Base-by-base conservation (phyloP, 2,329 filamentous ascomycete genomes). In the Dactylonectria estremocensis region DNA sequence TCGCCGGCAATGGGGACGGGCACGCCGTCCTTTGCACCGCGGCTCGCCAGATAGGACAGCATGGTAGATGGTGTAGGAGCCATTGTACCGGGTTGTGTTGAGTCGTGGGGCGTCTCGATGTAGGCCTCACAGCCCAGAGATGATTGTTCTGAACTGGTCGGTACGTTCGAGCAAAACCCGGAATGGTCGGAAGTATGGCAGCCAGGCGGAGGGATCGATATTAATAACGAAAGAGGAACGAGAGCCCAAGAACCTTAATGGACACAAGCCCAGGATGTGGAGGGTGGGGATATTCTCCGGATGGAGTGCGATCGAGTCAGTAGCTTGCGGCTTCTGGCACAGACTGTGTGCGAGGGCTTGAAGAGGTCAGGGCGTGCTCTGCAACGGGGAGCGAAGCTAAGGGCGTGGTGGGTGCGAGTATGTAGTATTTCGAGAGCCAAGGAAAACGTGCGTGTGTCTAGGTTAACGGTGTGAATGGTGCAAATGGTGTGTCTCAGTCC, bases 1-100 rank as follows among this genome's bases (percentile, higher is more conserved):
- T 79, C 76, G 20, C 81, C 81, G 5, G 65, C 74, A 45, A 82
- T 66, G 6, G 81, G 81, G 62, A 81, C 77, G 48, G 68, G 52
- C 62, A 66, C 54, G 43, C 35, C 60, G 37, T 33, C 22, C 2
- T 35, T 56, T 9, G 54, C 54, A 5, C 31, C 16, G 20, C 24
- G 37, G 24, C 20, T 18, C 14, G 18, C 8, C 5, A 35, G 18
- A 10, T 13, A 2, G n/a, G 24, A 35, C 5, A 54, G 48, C 14
- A 53, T n/a, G 14, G 16, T 52, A 18, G 61, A 37, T 10, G 72
- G 70, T 58, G 56, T 56, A 69, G 73, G 74, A 16, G 16, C 16
- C 24, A 28, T 28, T 11, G 43, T 48, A 45, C 46, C 8, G 28
- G 37, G 20, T 28, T n/a, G 13, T 35, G n/a, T 28, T 14, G 37